Base-by-base conservation (phyloP, 2,329 filamentous ascomycete genomes). In the Aspergillus sp. region DNA sequence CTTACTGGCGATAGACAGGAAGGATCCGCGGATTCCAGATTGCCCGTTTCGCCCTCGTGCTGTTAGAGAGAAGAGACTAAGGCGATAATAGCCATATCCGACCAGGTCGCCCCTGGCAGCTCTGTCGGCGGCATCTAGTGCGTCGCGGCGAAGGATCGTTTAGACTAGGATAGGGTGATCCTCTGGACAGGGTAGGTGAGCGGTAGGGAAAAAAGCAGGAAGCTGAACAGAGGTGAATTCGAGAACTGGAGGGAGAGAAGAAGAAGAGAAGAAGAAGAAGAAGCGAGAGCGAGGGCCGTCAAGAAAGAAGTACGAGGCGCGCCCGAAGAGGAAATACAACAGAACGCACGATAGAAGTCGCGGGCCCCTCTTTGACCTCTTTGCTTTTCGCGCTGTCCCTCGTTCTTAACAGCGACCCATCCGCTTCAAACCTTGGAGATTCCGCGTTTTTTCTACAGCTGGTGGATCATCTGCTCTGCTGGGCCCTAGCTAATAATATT, bases 11-110 rank as follows among this genome's bases (percentile, higher is more conserved):
- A 59, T 59, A 57, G 45, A 44, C 47, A 59, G 56, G 43, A 59
- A 59, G 62, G 62, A 61, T 64, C 64, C 64, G 61, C 62, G 59
- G 58, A 59, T 56, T 57, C 50, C 48, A 63, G 59, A 64, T 63
- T 65, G 48, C 64, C 60, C 60, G 59, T 64, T 66, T 65, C 53
- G 61, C 58, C 20, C 55, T 60, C 60, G 53, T 67, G 62, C 62
- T 55, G 59, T 58, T 48, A 57, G 60, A 64, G n/a, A n/a, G n/a
- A n/a, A n/a, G n/a, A n/a, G 62, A 58, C 62, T 57, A 59, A 62
- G 18, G 22, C n/a, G 39, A 15, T 30, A 56, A 56, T 54, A 59
- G 53, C 24, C 43, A 26, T 17, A 50, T 47, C 61, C 47, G 39
- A 57, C 57, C 53, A 56, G 51, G 56, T 58, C 54, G 62, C 61